Conservation (phyloP, 1,284 basidiomycete genomes). For the Ustilago crameri region DNA sequence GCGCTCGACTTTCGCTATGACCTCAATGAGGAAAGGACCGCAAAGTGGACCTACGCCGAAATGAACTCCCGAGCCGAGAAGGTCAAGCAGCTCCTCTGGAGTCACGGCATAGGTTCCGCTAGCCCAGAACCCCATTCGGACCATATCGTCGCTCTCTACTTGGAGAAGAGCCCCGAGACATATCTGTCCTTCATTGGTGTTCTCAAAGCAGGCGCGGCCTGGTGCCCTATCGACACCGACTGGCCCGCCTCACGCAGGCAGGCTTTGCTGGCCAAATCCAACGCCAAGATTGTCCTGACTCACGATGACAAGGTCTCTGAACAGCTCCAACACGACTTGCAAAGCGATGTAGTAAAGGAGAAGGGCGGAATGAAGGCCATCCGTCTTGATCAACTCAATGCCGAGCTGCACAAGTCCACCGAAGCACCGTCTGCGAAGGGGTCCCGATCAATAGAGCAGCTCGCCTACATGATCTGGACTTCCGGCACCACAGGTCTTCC, state of each 20-base stretch:
- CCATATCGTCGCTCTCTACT: constrained; percentile 60
- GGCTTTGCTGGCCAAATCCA: constrained; percentile 65
- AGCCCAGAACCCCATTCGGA: constrained; percentile 28
- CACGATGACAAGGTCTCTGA: constrained; percentile 38
- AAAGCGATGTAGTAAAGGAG: constrained; percentile 29
- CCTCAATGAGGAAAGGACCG: constrained; percentile 22
- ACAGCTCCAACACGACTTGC: constrained; percentile 38
- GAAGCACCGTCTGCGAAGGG: not conserved
- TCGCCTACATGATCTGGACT: constrained; percentile 69
- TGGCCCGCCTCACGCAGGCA: constrained; percentile 64
- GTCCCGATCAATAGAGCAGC: constrained; percentile 42
- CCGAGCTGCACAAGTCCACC: constrained; percentile 16
- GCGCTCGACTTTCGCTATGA: constrained; percentile 61
- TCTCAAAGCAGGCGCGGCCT: constrained; percentile 67
- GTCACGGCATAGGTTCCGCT: constrained; percentile 47
- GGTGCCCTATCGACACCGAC: constrained; percentile 69
- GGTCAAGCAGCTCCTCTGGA: constrained; percentile 50
- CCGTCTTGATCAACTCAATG: constrained; percentile 53
- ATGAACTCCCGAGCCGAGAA: constrained; percentile 54
- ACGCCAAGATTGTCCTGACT: constrained; percentile 57
- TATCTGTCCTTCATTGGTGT: constrained; percentile 62
- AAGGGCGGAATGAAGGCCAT: constrained; percentile 41
- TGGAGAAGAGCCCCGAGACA: constrained; percentile 61
- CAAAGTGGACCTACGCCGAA: constrained; percentile 56
- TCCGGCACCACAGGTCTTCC: constrained; percentile 69